Conservation (phyloP, 1,284 basidiomycete species). For the Cystobasidiaceae sp. region DNA sequence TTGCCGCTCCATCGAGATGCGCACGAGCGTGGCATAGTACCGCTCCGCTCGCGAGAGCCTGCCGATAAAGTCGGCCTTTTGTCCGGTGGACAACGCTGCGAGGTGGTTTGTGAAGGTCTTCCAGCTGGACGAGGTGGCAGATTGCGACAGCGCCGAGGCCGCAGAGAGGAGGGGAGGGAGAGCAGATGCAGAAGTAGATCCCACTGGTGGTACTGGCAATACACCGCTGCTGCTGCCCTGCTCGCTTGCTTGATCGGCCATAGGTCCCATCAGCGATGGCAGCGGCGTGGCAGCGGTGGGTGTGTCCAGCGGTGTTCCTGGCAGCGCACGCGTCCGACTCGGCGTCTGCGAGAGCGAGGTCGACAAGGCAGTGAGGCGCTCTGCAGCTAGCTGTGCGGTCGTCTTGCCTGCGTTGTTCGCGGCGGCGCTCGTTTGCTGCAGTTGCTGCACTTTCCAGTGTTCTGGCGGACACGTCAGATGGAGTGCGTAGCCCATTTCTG, state of each 20-base stretch:
- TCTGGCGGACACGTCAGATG: constrained; percentile 17
- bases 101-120: constrained; percentile 7
- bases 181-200: too few relatives aligned
- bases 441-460: constrained; percentile 7
- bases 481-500: constrained; percentile 14
- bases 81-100: not conserved
- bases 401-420: not conserved
- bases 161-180: not conserved
- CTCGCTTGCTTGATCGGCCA: too few relatives aligned
- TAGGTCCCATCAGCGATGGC: too few relatives aligned
- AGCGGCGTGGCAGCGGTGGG: too few relatives aligned
- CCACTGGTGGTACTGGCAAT: too few relatives aligned
- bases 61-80: constrained; percentile 11
- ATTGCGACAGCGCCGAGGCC: not conserved
- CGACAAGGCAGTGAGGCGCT: constrained; percentile 14
- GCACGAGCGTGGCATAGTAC: constrained; percentile 2
- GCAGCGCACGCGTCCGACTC: not conserved
- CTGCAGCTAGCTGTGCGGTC: constrained; percentile 9
- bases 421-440: too few relatives aligned
- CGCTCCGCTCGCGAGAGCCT: constrained; percentile 8
- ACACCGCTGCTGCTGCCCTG: too few relatives aligned
- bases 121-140: not conserved
- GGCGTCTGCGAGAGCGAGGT: not conserved
- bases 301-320: too few relatives aligned
- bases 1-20: constrained; percentile 3